Base-by-base conservation (phyloP, 208 protist species). In the Trypanosoma lewisi region DNA sequence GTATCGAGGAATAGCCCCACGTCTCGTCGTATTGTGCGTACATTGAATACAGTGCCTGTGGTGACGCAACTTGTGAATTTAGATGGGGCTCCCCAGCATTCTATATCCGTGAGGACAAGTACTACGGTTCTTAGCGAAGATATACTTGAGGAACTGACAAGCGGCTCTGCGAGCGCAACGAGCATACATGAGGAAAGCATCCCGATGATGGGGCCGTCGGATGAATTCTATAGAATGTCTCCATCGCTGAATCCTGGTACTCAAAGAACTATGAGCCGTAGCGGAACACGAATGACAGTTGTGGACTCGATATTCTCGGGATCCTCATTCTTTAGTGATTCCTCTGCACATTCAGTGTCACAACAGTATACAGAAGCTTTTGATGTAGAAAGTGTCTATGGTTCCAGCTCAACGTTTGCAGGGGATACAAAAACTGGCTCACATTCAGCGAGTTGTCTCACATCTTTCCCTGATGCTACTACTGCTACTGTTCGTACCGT, bases 31-130 rank as follows among this genome's bases (percentile, higher is more conserved):
- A 90, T 90, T 34, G 76, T 89, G 28, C 78, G 77, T 25, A 80
- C 76, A 0, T 53, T 81, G 14, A 81, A 87, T 49, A 63, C 55
- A 8, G 69, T 72, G 5, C 64, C 73, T 0, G 67, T 67, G 17
- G 68, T 77, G 14, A 87, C 69, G 23, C 78, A 88, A 54, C 67
- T 93, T 33, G 79, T 93, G 34, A 75, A 82, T 17, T 71, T 93
- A 0, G 83, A 93, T 56, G 36, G 48, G n/a, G 34, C 37, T 5
- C 14, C 45, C 12, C 45, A 59, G 5, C 74, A 70, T 23, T 44
- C 82, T 34, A 67, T 72, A n/a, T 83, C 75, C 23, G 67, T 63
- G 7, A 23, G 17, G 9, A 49, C 54, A 33, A 75, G 68, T 37
- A 60, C 63, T 27, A 86, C 73, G 48, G 37, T 73, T n/a, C 58